Evolutionary conservation across 75 land plant species (phyloP).

Genomic region (Selaginella moellendorffii): DNA sequence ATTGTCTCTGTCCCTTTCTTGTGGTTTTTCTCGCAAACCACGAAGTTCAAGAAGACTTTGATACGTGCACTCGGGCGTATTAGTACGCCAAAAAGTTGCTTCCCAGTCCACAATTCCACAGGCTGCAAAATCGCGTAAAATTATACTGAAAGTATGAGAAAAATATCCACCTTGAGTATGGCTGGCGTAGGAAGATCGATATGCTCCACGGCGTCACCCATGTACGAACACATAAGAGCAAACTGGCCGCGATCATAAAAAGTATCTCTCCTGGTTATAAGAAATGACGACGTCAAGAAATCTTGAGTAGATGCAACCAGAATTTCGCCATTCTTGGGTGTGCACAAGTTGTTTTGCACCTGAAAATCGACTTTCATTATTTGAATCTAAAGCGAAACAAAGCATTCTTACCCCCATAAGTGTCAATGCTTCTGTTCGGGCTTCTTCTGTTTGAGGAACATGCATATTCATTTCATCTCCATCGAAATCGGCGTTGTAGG

Average conservation of each 20-base stretch:
- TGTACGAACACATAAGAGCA: slow-evolving; percentile 69
- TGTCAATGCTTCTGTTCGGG: slow-evolving; percentile 89
- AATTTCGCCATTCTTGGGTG: slow-evolving; percentile 96
- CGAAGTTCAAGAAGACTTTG: slow-evolving; percentile 71
- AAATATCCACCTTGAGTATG: slow-evolving; percentile 80
- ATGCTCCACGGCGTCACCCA: slow-evolving; percentile 78
- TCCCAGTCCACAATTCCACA: slow-evolving; percentile 92
- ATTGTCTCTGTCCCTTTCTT: slow-evolving; percentile 40
- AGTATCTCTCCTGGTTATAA: slow-evolving; percentile 87
- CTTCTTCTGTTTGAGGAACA: slow-evolving; percentile 99
- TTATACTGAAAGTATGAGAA: too few species aligned
- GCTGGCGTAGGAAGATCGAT: slow-evolving; percentile 94
- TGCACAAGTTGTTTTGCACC: slow-evolving; percentile 93
- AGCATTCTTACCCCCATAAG: slow-evolving; percentile 73
- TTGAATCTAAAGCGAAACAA: neutral
- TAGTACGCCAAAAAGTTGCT: slow-evolving; percentile 81
- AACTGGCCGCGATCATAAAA: slow-evolving; percentile 91
- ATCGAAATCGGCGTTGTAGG: slow-evolving; percentile 99
- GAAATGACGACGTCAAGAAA: slow-evolving; percentile 81
- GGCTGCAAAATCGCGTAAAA: slow-evolving; percentile 40
- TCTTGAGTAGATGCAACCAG: slow-evolving; percentile 97
- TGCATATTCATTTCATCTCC: slow-evolving; percentile 99
- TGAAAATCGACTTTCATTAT: too few species aligned
- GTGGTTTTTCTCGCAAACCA: slow-evolving; percentile 57
- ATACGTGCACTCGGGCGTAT: slow-evolving; percentile 65